phyloP scores from a whole-genome alignment of 179 eudicot genomes.

The Drosera spatulata region DNA sequence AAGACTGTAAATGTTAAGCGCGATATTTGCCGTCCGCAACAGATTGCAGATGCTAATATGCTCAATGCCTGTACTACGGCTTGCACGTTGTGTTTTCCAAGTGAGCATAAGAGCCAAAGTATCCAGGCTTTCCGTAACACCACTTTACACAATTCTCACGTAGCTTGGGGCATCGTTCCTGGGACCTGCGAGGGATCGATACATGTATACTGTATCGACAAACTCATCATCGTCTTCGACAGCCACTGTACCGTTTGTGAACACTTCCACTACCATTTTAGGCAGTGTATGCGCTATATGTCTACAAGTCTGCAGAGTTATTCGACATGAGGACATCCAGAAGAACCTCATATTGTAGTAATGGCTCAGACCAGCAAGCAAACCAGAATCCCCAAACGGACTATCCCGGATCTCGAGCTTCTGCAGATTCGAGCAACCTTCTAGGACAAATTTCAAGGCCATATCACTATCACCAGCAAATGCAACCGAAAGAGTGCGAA shows the following conservation, averaged over 20 bases:
- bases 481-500: slow-evolving; percentile 72
- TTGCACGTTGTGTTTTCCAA: background rate
- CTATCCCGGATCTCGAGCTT: slow-evolving; percentile 95
- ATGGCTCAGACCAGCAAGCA: slow-evolving; percentile 53
- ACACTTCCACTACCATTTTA: slow-evolving; percentile 56
- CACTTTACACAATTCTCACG: slow-evolving; percentile 51
- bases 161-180: slow-evolving; percentile 56
- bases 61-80: background rate
- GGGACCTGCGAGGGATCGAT: slow-evolving; percentile 75
- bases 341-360: slow-evolving; percentile 83
- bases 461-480: slow-evolving; percentile 88
- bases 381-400: slow-evolving; percentile 71
- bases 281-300: slow-evolving; percentile 57
- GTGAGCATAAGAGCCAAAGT: background rate
- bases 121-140: background rate
- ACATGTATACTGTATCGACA: slow-evolving; percentile 61
- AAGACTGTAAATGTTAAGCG: background rate
- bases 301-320: slow-evolving; percentile 59
- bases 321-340: slow-evolving; percentile 76
- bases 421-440: slow-evolving; percentile 77
- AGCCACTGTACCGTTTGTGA: slow-evolving; percentile 16
- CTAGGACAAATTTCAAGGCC: slow-evolving; percentile 68
- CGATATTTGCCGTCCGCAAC: slow-evolving; percentile 4
- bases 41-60: slow-evolving; percentile 2
- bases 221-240: slow-evolving; percentile 31